Percentiles rank a stretch among this genome's conserved stretches.
Evolutionary conservation across 352 stramenopile species (phyloP).

Genomic region (Halophytophthora batemanensis): DNA sequence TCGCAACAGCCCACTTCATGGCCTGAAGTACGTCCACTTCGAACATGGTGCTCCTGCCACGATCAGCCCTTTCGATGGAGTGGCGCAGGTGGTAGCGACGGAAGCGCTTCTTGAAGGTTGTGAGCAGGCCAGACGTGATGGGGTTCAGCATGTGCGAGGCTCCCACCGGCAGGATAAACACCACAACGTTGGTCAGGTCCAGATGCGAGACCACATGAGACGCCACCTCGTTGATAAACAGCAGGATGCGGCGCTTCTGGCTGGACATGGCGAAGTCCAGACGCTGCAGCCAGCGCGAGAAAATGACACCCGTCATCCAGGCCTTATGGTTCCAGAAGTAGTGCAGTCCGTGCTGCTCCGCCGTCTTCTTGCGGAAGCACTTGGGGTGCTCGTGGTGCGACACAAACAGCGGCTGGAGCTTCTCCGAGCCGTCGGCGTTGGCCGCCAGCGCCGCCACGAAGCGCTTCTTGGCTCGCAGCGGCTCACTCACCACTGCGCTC

Average conservation of each 20-base stretch:
- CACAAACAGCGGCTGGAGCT: constrained; percentile 77
- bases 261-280: constrained; percentile 76
- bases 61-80: constrained; percentile 55
- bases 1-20: constrained; percentile 73
- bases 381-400: constrained; percentile 76
- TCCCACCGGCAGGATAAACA: constrained; percentile 51
- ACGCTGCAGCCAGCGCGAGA: constrained; percentile 78
- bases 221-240: constrained; percentile 75
- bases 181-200: constrained; percentile 71
- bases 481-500: constrained; percentile 39
- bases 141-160: constrained; percentile 67
- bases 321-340: constrained; percentile 85
- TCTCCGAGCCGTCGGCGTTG: constrained; percentile 74
- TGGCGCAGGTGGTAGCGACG: constrained; percentile 67
- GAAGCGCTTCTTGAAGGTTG: constrained; percentile 75
- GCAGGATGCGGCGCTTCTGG: constrained; percentile 72
- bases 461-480: constrained; percentile 65
- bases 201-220: constrained; percentile 76
- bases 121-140: constrained; percentile 54
- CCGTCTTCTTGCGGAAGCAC: constrained; percentile 74
- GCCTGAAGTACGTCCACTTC: constrained; percentile 66
- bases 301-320: constrained; percentile 83
- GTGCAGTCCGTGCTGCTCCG: constrained; percentile 74
- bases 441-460: constrained; percentile 60
- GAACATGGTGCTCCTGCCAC: constrained; percentile 46